A percentile compares a stretch with the other conserved stretches of the same genome.
These are phyloP conservation scores for Massariosphaeria phaeospora DNA, from an alignment of 495 filamentous ascomycete genomes.

Conservation along the genomic window DNA sequence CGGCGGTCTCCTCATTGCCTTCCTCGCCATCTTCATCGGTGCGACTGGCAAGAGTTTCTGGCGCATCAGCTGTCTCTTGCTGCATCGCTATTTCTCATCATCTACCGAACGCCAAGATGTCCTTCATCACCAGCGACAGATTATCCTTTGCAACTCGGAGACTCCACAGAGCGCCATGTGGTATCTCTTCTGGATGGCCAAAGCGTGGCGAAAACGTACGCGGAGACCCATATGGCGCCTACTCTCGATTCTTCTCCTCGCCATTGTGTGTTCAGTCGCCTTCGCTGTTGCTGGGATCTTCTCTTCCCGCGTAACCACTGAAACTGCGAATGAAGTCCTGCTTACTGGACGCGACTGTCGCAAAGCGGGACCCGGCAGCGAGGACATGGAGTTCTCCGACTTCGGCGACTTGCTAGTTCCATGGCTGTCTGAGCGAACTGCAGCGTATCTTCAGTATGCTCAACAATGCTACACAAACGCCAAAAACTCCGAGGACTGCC, in stretches of 20 bases:
- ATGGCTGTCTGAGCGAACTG: background rate
- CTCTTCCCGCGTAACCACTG: constrained; percentile 18
- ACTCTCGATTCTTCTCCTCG: constrained; percentile 35
- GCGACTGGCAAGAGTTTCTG: constrained; percentile 40
- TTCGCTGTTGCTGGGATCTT: constrained; percentile 38
- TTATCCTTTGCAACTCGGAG: constrained; percentile 37
- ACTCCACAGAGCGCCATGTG: constrained; percentile 35
- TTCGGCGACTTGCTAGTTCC: background rate
- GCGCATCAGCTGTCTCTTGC: constrained; percentile 40
- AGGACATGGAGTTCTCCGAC: background rate
- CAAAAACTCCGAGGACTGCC: constrained; percentile 7
- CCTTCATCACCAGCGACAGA: constrained; percentile 40
- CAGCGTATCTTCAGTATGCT: constrained; percentile 3
- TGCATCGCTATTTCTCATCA: constrained; percentile 39
- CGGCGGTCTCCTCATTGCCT: constrained; percentile 42
- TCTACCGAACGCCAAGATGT: constrained; percentile 14
- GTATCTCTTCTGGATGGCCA: constrained; percentile 22
- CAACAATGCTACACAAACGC: constrained; percentile 19
- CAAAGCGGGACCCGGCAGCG: background rate
- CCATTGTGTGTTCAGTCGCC: constrained; percentile 33
- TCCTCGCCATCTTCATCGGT: constrained; percentile 43
- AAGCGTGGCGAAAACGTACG: constrained; percentile 16
- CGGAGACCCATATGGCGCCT: constrained; percentile 29
- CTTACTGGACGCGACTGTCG: constrained; percentile 12
- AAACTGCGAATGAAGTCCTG: constrained; percentile 23